Evolutionary conservation across 1,139 yeast species (phyloP).

Genomic region (Maudiozyma humilis): DNA sequence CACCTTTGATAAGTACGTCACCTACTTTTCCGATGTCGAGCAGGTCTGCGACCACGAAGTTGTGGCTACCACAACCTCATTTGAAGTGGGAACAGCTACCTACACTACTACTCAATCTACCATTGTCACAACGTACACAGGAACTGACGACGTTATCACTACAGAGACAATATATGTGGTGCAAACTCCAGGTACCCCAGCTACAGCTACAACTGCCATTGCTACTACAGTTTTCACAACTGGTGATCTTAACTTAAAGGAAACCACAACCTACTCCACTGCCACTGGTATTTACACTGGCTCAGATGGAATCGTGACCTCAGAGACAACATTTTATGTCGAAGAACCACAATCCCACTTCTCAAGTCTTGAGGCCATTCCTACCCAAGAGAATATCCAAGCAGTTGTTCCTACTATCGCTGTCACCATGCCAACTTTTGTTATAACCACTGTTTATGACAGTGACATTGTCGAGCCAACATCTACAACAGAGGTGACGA

Average conservation of each 20-base stretch:
- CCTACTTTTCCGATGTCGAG: conserved; percentile 1
- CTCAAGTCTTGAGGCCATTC: background rate
- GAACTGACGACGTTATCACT: conserved; percentile 2
- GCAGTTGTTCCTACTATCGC: background rate
- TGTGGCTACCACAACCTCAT: background rate
- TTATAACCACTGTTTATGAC: background rate
- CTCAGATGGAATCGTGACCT: conserved; percentile 1
- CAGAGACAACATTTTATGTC: conserved; percentile 3
- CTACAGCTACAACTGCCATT: background rate
- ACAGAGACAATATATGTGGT: conserved; percentile 1
- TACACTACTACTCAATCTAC: background rate
- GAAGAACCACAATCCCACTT: conserved; percentile 2
- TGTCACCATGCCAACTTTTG: background rate
- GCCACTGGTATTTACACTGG: background rate
- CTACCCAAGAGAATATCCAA: background rate
- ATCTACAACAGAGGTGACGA: background rate
- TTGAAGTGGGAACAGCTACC: background rate
- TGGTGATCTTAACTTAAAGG: background rate
- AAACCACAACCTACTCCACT: background rate
- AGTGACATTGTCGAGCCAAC: background rate
- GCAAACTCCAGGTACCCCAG: background rate
- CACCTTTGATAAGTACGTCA: conserved; percentile 1
- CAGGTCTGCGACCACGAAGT: background rate
- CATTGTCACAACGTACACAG: background rate
- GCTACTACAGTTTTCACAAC: background rate